phyloP scores from a whole-genome alignment of 306 rosid genomes.

The Urtica urens region DNA sequence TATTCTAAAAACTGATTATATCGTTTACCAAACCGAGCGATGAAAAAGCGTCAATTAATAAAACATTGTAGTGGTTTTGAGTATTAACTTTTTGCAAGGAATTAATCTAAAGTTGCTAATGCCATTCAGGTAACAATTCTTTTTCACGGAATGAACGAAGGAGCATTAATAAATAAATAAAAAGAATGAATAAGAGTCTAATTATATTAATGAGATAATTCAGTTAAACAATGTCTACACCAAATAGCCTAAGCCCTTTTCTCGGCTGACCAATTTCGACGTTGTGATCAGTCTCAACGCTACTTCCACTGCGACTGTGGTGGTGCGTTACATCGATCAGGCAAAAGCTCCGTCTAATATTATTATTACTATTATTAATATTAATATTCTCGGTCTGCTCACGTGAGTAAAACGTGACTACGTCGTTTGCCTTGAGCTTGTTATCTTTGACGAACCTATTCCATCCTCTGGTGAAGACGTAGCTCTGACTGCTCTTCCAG shows the following conservation, averaged over 20 bases:
- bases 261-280: not conserved
- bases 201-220: not conserved
- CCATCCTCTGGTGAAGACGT: constrained; percentile 49
- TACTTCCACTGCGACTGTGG: constrained; percentile 4
- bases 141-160: no score
- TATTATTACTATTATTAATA: no score
- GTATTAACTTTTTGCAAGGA: no score
- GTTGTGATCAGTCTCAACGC: constrained; percentile 1
- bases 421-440: constrained; percentile 29
- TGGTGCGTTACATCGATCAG: constrained; percentile 28
- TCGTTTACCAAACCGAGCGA: no score
- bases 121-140: no score
- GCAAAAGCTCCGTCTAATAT: constrained; percentile 18
- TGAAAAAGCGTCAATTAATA: no score
- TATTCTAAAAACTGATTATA: no score
- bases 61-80: no score
- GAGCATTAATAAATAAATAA: not conserved
- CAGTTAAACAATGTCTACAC: constrained; percentile 18
- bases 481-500: constrained; percentile 44
- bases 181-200: not conserved
- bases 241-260: constrained; percentile 35
- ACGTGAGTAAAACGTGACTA: constrained; percentile 27
- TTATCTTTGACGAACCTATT: constrained; percentile 43
- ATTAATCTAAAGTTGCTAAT: no score
- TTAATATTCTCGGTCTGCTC: no score